Evolutionary conservation across 2,329 filamentous ascomycete species (phyloP), one percentile per base, ranked within the genome.

Genomic region (Xylaria sp.): DNA sequence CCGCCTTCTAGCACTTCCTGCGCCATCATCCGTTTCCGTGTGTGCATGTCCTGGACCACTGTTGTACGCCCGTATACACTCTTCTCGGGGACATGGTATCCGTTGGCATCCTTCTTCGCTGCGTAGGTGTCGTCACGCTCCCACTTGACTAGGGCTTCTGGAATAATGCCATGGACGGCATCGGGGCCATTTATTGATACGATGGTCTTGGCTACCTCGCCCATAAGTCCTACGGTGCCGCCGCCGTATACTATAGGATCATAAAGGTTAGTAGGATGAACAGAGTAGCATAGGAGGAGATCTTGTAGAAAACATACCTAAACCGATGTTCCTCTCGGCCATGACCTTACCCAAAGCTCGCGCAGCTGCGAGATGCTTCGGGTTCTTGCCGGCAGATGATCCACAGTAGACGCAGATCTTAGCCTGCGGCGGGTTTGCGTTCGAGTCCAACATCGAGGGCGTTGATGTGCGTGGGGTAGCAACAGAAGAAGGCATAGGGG

Each of bases 381-480:
- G 90, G 70, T 88, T 91, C 60, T 85, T 89, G 58, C 96, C 96
- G 17, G 86, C 80, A 8, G 89, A 91, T 61, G 96, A 89, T 77
- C 95, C 96, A 83, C 96, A 98, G 87, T 97, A 98, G 73, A 98
- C 95, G 80, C 93, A 97, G 78, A 98, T 91, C 72, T 93, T 93
- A 68, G 91, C 83, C 69, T 73, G 78, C 70, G 80, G 82, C 59
- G 80, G 76, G 34, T 75, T 75, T 69, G 76, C 75, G 69, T 78
- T 77, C 62, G 75, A 64, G 70, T 73, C 74, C 64, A 75, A 70
- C 70, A 67, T 72, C 14, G 74, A 70, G 60, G 79, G 75, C 1
- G 79, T 80, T n/a, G 75, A 69, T 12, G 76, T 76, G 67, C 75
- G 69, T 8, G 80, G 75, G 30, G 71, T 74, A 45, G 76, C 73